Evolutionary conservation across 2,329 filamentous ascomycete species (phyloP).

Genomic region (Diaporthe capsici): DNA sequence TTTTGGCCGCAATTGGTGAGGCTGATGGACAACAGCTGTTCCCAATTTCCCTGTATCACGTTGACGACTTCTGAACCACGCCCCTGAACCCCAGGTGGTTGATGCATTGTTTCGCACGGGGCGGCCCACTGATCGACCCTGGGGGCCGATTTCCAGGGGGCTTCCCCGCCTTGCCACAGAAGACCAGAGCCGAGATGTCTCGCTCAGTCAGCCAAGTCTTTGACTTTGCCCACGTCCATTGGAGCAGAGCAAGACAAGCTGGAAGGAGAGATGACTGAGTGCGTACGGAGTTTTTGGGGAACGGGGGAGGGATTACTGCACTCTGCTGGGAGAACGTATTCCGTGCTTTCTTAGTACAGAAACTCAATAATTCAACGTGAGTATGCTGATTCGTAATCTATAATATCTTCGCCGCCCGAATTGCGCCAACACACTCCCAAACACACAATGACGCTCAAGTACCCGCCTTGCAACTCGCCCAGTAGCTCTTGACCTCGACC

Average conservation of each 20-base stretch:
- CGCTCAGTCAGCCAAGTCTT: background rate
- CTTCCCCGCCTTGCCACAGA: constrained; percentile 13
- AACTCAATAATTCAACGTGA: background rate
- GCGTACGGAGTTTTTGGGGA: background rate
- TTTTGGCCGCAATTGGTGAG: background rate
- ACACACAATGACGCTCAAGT: background rate
- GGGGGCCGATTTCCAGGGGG: background rate
- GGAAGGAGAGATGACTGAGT: background rate
- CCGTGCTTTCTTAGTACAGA: background rate
- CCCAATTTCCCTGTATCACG: background rate
- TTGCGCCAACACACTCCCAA: background rate
- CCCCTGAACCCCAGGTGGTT: constrained; percentile 13
- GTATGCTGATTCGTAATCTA: background rate
- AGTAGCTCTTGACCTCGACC: constrained; percentile 40
- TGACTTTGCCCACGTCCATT: background rate
- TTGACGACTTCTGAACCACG: background rate
- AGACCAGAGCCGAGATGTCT: background rate
- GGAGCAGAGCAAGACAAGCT: background rate
- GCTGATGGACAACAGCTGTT: background rate
- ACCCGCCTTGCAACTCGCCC: constrained; percentile 6
- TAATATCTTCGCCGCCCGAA: background rate
- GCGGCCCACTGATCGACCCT: constrained; percentile 4
- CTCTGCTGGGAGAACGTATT: background rate
- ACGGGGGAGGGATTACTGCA: background rate
- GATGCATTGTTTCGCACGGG: background rate